Evolutionary conservation across 75 land plant genomes (phyloP), one percentile per base, ranked within the genome.

Genomic region (Cryptomeria japonica): DNA sequence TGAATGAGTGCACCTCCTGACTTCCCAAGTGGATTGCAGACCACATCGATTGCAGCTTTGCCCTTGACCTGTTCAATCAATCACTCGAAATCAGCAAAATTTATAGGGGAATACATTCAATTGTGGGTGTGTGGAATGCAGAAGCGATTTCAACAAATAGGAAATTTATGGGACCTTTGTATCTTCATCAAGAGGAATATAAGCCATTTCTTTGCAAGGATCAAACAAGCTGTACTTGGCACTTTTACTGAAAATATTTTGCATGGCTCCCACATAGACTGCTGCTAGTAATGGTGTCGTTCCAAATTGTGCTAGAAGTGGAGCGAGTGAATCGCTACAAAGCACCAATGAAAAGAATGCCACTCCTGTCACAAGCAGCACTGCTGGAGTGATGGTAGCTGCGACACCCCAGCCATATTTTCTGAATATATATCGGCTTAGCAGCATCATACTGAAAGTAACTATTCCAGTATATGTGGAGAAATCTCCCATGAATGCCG

Each of bases 391-490:
- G 86, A 92, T 92, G 37, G 87, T 72, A 38, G 93, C 93, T 37
- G 93, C 93, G 58, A 92, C 93, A 56, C 93, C 93, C 93, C 92
- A 92, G 86, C 92, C 93, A 86, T 91, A 91, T 85, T 89, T 92
- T 41, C 93, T 90, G 90, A 92, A 91, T 34, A 92, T 92, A 55
- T 83, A 47, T 18, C 93, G 85, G 80, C 93, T 92, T 32, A 92
- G 86, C 34, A 92, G 75, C 93, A 92, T 92, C 93, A 91, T 92
- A 46, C 82, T 91, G 93, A 92, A 92, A 41, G 93, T 92, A 32
- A 86, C 93, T 37, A 92, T 90, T 87, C 93, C 93, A 61, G 93
- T 92, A 75, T 46, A 91, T 25, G 93, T 85, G 34, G 93, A 92
- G 87, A 92, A 92, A 68, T 92, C 93, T 5, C 93, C 93, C 92